These are phyloP conservation scores for Platanthera zijinensis DNA, from an alignment of 106 monocot genomes.

Conservation along the genomic window DNA sequence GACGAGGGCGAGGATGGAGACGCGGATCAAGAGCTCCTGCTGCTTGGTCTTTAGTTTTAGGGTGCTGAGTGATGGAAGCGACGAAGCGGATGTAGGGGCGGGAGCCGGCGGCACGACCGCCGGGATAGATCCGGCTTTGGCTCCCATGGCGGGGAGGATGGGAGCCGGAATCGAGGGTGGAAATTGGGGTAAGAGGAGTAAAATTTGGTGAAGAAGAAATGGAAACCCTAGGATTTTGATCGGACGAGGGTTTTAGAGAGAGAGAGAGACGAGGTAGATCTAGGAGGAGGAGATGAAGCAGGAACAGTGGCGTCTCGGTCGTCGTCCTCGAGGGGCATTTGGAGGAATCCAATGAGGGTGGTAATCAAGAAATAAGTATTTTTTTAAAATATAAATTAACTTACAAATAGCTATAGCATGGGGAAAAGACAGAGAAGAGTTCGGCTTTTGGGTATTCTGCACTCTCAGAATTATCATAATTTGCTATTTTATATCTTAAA, in stretches of 20 bases:
- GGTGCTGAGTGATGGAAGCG: constrained; percentile 12
- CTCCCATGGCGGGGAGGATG: constrained; percentile 12
- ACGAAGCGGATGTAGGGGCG: constrained; percentile 1
- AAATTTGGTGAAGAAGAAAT: not conserved
- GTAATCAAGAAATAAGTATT: too few species aligned
- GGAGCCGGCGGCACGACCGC: constrained; percentile 5
- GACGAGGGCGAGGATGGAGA: constrained; percentile 52
- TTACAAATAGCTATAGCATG: too few species aligned
- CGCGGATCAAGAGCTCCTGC: constrained; percentile 73
- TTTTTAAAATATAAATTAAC: too few species aligned
- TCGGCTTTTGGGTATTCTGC: too few species aligned
- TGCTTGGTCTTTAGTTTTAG: constrained; percentile 64
- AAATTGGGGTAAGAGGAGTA: not conserved
- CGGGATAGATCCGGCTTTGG: constrained; percentile 5
- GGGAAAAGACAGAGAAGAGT: too few species aligned
- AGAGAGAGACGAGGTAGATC: not conserved
- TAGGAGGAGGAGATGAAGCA: not conserved
- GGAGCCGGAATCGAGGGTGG: not conserved
- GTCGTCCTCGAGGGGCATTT: not conserved
- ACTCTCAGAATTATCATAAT: too few species aligned
- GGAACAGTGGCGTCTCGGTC: not conserved
- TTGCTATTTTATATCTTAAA: too few species aligned
- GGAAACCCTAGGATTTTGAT: not conserved
- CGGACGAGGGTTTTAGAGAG: not conserved
- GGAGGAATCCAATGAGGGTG: not conserved